Evolutionary conservation across 139 green algal genomes (phyloP).

Genomic region (Chlorella sp.): DNA sequence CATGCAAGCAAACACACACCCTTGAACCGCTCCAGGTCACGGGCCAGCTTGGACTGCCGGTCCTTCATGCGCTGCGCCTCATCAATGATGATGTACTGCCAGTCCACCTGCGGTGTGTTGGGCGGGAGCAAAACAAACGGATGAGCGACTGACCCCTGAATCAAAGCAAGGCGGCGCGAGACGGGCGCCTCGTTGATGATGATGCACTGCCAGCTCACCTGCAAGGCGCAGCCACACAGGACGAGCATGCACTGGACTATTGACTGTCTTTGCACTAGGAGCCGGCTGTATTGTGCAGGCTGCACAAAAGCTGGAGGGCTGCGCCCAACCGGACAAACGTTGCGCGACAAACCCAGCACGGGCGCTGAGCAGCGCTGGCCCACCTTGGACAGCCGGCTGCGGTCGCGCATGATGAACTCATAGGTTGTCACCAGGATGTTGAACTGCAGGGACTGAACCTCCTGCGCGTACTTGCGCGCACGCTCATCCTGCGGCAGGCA

Average conservation of each 20-base stretch:
- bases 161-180: too few species aligned
- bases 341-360: too few species aligned
- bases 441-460: slow-evolving; percentile 84
- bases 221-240: too few species aligned
- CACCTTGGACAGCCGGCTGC: slow-evolving; percentile 71
- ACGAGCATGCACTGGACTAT: too few species aligned
- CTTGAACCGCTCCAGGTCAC: slow-evolving; percentile 87
- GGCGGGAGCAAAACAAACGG: too few species aligned
- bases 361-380: not conserved
- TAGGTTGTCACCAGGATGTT: slow-evolving; percentile 99
- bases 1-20: too few species aligned
- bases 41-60: slow-evolving; percentile 77
- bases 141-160: too few species aligned
- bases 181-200: slow-evolving; percentile 99
- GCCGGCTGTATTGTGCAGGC: too few species aligned
- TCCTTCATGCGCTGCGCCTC: slow-evolving; percentile 99
- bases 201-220: slow-evolving; percentile 96
- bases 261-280: too few species aligned
- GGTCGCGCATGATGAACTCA: slow-evolving; percentile 97
- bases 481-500: slow-evolving; percentile 72
- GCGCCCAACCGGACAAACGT: too few species aligned
- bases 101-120: slow-evolving; percentile 77
- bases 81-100: slow-evolving; percentile 99
- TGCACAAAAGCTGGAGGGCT: too few species aligned
- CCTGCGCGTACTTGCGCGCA: slow-evolving; percentile 66